Conservation (phyloP, 345 rosid genomes). For the Gynandropsis gynandra region DNA sequence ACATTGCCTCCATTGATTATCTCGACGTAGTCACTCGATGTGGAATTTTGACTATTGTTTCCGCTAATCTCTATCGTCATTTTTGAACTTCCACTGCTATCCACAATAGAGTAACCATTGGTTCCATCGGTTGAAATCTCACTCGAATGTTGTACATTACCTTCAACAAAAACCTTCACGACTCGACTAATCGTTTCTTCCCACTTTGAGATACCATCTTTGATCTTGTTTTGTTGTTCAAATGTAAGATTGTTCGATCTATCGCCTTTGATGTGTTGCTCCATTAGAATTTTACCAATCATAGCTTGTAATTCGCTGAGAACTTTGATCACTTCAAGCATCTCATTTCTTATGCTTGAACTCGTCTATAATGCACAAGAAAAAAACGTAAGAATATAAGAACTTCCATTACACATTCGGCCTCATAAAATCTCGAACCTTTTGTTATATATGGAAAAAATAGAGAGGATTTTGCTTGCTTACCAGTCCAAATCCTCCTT, state of each 20-base stretch:
- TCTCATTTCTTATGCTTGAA: conserved; percentile 26
- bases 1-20: not conserved
- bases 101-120: not conserved
- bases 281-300: conserved; percentile 14
- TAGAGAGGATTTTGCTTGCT: not conserved
- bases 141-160: conserved; percentile 8
- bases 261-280: conserved; percentile 21
- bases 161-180: conserved; percentile 22
- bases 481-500: conserved; percentile 20
- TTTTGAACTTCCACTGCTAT: not conserved
- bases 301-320: conserved; percentile 22
- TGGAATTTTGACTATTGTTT: not conserved
- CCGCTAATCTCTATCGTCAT: no score
- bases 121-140: not conserved
- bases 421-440: not conserved
- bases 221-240: conserved; percentile 19
- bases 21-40: not conserved
- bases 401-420: no score
- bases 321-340: conserved; percentile 13
- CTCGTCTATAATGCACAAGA: conserved; percentile 21
- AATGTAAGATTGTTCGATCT: conserved; percentile 15
- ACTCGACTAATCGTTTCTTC: conserved; percentile 21
- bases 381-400: no score
- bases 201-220: conserved; percentile 20
- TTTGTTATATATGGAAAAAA: not conserved